Evolutionary conservation across 1,139 yeast species (phyloP), one percentile per base, ranked within the genome.

Genomic region (Eremothecium sinecaudum): DNA sequence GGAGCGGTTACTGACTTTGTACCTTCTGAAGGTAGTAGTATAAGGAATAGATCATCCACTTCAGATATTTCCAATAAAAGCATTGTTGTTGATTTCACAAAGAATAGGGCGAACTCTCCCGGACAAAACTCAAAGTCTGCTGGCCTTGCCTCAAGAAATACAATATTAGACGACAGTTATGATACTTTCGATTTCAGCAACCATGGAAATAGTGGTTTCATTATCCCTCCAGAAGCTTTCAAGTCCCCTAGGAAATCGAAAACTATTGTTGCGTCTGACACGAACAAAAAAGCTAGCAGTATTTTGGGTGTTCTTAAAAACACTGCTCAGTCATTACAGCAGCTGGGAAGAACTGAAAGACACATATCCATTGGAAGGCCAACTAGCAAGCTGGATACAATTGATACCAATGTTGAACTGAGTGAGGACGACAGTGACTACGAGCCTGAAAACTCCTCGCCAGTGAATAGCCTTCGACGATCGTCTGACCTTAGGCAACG

Each of bases 111-210:
- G 9, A 16, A 19, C 17, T n/a, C 21, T 3, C 14, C 30, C 9
- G 10, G 21, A 19, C 21, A 19, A 19, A 19, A 19, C 7, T 7
- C 7, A 7, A 23, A 9, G 12, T 19, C 5, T 10, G 5, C n/a
- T 17, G 14, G 30, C 15, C 11, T 9, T n/a, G 18, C 10, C 23
- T 16, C 10, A n/a, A 18, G 26, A 15, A 49, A 50, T 35, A 43
- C 38, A 27, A 40, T 54, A 9, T 29, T 54, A 15, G 59, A 54
- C 31, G 57, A 54, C 30, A 53, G 56, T 31, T 42, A 43, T 18
- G 59, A 53, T 35, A 55, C 50, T 5, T 44, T 53, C 27, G 47
- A 56, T 23, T 54, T 53, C 24, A 50, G 51, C 35, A 44, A 45
- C 6, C 46, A 49, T 17, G 58, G 58, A 1, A 45, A 48, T 31